phyloP scores from a whole-genome alignment of 768 basidiomycete species.

The Tricholoma matsutake region DNA sequence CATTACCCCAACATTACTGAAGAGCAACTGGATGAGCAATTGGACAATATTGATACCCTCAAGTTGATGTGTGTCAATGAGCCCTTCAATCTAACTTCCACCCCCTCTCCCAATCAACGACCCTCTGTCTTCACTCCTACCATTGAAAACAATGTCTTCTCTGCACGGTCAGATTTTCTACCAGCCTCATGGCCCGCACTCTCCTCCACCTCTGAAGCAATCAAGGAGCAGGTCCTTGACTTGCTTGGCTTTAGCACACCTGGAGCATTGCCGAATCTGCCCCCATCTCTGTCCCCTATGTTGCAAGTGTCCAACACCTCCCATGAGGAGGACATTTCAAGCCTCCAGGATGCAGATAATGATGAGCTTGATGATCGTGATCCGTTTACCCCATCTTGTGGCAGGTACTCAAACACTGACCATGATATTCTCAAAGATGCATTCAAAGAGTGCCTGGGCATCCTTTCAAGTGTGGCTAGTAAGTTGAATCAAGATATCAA shows the following conservation, averaged over 20 bases:
- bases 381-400: too few species aligned
- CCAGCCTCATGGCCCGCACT: too few species aligned
- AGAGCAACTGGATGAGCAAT: too few species aligned
- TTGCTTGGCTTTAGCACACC: background rate
- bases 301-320: background rate
- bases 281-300: background rate
- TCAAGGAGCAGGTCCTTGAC: background rate
- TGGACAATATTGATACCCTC: background rate
- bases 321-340: background rate
- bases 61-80: background rate
- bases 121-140: background rate
- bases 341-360: too few species aligned
- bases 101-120: background rate
- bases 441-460: too few species aligned
- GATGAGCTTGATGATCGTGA: too few species aligned
- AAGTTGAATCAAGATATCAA: too few species aligned
- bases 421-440: too few species aligned
- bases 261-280: background rate
- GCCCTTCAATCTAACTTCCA: background rate
- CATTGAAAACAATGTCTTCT: background rate
- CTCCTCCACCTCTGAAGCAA: background rate
- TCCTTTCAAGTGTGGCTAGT: too few species aligned
- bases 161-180: background rate
- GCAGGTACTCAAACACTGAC: too few species aligned
- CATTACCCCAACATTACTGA: background rate